Evolutionary conservation across 2,329 filamentous ascomycete genomes (phyloP), one percentile per base, ranked within the genome.

Genomic region (Colletotrichum noveboracense): DNA sequence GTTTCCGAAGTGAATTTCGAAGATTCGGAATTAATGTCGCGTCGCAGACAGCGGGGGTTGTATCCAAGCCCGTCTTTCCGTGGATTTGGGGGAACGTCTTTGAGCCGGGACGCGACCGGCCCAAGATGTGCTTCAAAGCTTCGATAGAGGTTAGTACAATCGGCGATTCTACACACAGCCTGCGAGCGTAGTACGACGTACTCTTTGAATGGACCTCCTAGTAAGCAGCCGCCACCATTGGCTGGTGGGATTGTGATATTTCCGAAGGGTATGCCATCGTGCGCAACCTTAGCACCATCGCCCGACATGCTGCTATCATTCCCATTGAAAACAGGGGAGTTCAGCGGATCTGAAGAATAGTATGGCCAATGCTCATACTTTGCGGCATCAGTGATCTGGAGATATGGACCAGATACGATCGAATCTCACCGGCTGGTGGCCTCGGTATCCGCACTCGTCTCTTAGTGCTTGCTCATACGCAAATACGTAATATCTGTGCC

Each of bases 311-410:
- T 88, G 66, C 86, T 88, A 30, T 85, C 86, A 76, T 87, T 88
- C 65, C 90, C 90, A 77, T 91, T 89, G 75, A 92, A 91, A 65
- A 91, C 80, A 16, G 89, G 88, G 0, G 89, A 90, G 70, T 86
- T 85, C 75, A 81, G 78, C 2, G 86, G 84, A 77, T 91, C 86
- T 4, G 83, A 76, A 4, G 86, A 83, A 81, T 86, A 87, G 68
- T 85, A 84, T 4, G 85, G 85, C 88, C 89, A 91, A 80, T 91
- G 88, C 83, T 87, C 87, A 82, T 90, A 91, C 80, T 86, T 83
- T 8, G 7, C 7, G 16, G 7, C 9, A 66, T 78, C 10, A 78
- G 72, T n/a, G 8, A 64, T 24, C 14, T 10, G 9, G 6, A 2
- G 7, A 6, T 2, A 24, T 7, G 13, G 16, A 7, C 8, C 16